Conservation (phyloP, 2,329 filamentous ascomycete genomes). For the Boeremia lycopersici region DNA sequence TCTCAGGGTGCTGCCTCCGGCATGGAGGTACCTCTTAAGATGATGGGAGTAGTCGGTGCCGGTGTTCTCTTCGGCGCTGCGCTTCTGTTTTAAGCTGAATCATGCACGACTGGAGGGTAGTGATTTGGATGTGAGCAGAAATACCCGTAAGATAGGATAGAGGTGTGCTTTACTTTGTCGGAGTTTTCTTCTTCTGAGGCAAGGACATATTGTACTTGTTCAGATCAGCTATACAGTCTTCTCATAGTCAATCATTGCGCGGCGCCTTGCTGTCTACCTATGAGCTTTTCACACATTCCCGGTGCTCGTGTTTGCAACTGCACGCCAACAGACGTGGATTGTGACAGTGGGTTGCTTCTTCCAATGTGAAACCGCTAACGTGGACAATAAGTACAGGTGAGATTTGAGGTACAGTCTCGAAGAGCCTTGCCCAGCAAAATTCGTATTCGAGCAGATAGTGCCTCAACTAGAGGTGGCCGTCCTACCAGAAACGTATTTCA, state of each 20-base stretch:
- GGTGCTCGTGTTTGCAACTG: background rate
- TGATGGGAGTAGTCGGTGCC: constrained; percentile 38
- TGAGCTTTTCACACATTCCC: background rate
- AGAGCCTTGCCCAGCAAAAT: too few relatives aligned
- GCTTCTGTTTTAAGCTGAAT: constrained; percentile 34
- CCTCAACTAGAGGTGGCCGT: too few relatives aligned
- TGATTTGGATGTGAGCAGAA: background rate
- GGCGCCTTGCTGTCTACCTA: constrained; percentile 2
- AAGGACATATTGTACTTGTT: background rate
- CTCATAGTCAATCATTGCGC: constrained; percentile 10
- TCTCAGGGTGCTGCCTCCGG: constrained; percentile 25
- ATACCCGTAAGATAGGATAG: constrained; percentile 16
- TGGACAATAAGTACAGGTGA: too few relatives aligned
- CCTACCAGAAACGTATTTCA: background rate
- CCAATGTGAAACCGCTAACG: too few relatives aligned
- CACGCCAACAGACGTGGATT: too few relatives aligned
- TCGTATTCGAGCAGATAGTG: too few relatives aligned
- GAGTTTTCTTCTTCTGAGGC: background rate
- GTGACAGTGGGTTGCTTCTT: background rate
- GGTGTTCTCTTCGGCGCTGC: constrained; percentile 41
- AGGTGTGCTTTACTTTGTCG: constrained; percentile 9
- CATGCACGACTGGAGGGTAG: background rate
- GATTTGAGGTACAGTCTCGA: too few relatives aligned
- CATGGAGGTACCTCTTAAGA: constrained; percentile 37
- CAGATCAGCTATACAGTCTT: background rate